phyloP scores from a whole-genome alignment of 2,329 filamentous ascomycete species.

The Xylariaceae sp. region DNA sequence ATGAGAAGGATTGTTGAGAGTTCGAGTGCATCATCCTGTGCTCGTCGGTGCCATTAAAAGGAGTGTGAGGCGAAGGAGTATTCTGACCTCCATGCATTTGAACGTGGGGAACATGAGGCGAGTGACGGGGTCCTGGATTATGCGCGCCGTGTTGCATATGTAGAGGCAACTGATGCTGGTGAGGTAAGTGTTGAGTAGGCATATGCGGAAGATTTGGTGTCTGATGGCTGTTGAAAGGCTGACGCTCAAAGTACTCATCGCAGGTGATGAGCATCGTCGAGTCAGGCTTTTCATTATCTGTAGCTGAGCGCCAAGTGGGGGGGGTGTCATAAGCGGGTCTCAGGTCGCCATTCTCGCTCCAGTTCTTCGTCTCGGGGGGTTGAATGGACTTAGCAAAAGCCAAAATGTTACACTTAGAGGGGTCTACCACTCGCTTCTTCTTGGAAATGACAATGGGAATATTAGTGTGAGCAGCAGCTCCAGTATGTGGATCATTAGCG shows the following conservation, averaged over 20 bases:
- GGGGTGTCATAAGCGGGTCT: conserved; percentile 78
- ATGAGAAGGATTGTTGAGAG: conserved; percentile 79
- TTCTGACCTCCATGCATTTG: conserved; percentile 74
- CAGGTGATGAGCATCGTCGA: conserved; percentile 66
- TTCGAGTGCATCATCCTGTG: conserved; percentile 86
- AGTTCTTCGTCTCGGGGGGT: conserved; percentile 55
- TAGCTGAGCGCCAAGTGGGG: conserved; percentile 75
- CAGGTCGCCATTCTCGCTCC: conserved; percentile 75
- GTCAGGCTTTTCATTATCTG: conserved; percentile 66
- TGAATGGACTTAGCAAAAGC: conserved; percentile 51
- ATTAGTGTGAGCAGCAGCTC: conserved; percentile 25
- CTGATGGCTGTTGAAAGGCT: conserved; percentile 57
- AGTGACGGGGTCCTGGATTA: conserved; percentile 63
- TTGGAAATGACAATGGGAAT: conserved; percentile 56
- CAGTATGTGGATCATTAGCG: conserved; percentile 31
- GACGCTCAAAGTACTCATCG: conserved; percentile 72
- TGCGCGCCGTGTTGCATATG: conserved; percentile 75
- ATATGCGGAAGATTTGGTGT: conserved; percentile 67
- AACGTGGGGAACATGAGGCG: conserved; percentile 72
- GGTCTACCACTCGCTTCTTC: conserved; percentile 67
- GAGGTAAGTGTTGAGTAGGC: conserved; percentile 64
- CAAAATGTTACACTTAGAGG: conserved; percentile 62
- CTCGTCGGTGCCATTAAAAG: conserved; percentile 72
- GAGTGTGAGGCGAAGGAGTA: conserved; percentile 58
- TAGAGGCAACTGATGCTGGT: conserved; percentile 79